Evolutionary conservation across 805 yeast species (phyloP), one percentile per base, ranked within the genome.

Genomic region (Zygoascus bituminiphila): DNA sequence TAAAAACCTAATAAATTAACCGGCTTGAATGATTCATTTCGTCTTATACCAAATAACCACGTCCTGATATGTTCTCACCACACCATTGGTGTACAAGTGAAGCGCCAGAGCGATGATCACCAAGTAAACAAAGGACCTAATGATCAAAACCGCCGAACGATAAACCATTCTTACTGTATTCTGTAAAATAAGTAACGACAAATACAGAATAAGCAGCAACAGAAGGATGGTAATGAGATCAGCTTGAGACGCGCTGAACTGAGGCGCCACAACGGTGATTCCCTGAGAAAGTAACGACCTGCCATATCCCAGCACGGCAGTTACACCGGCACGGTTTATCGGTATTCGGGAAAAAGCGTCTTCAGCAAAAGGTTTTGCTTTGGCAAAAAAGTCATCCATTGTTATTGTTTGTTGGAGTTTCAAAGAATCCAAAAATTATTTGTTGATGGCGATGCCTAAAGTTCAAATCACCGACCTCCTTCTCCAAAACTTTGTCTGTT

Each of bases 91-190:
- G 14, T 48, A 42, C 25, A 48, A 23, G 5, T 44, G 31, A 22
- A 24, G 4, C 9, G 40, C 47, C 20, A 35, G 25, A 10, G 24
- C 35, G 10, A 37, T 10, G 9, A 35, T 7, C 14, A 33, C 42
- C 21, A 44, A 5, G 23, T 23, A 22, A 12, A 57, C 20, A 6
- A 48, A 42, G 21, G 59, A 38, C 44, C 54, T 51, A 37, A 61
- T 42, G 8, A 51, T 24, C 12, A 48, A 40, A 47, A 52, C 45
- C 12, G 61, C 42, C 6, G 54, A 35, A n/a, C 54, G 48, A 42
- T 48, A 57, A 10, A 61, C 25, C 52, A 57, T 50, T 14, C 61
- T 42, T 36, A 56, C 43, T 21, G 61, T 47, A 43, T 59, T 55
- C 35, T 44, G 36, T 22, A 61, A 36, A 23, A 62, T 51, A 17